phyloP scores from a whole-genome alignment of 2,329 filamentous ascomycete genomes.

The Endocalyx cinctus region DNA sequence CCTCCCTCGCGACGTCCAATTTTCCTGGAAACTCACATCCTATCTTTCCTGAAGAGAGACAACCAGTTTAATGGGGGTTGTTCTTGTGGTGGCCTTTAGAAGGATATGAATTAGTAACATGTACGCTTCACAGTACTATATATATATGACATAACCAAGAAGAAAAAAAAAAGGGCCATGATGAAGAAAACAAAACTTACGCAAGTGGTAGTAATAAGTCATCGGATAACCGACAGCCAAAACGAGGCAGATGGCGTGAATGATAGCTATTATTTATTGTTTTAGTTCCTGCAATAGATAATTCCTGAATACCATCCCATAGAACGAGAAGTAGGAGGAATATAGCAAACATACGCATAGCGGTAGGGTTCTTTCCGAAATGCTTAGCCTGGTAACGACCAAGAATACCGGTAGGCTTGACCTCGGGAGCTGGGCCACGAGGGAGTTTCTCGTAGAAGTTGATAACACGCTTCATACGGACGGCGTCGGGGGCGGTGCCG shows the following conservation, averaged over 20 bases:
- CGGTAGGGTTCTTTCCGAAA: constrained; percentile 91
- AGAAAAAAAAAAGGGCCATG: not conserved
- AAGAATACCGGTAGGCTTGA: constrained; percentile 76
- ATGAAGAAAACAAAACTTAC: constrained; percentile 57
- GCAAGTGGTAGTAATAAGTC: constrained; percentile 99
- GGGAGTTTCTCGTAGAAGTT: constrained; percentile 99
- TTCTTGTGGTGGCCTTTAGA: constrained; percentile 98
- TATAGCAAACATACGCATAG: constrained; percentile 76
- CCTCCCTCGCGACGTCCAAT: too few relatives aligned
- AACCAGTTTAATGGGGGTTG: constrained; percentile 80
- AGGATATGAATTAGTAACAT: too few relatives aligned
- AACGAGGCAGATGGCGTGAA: constrained; percentile 77
- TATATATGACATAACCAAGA: too few relatives aligned
- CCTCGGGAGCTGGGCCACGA: constrained; percentile 80
- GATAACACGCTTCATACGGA: constrained; percentile 96
- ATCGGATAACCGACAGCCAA: constrained; percentile 86
- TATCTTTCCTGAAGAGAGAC: too few relatives aligned
- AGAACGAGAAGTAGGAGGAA: too few relatives aligned
- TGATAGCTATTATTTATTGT: constrained; percentile 82
- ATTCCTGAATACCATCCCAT: too few relatives aligned
- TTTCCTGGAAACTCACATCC: too few relatives aligned
- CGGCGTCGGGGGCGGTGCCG: constrained; percentile 89
- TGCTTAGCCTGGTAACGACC: constrained; percentile 86
- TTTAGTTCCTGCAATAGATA: too few relatives aligned
- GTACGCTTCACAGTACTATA: too few relatives aligned